Base-by-base conservation (phyloP, 345 rosid genomes). In the Gossypium stocksii region DNA sequence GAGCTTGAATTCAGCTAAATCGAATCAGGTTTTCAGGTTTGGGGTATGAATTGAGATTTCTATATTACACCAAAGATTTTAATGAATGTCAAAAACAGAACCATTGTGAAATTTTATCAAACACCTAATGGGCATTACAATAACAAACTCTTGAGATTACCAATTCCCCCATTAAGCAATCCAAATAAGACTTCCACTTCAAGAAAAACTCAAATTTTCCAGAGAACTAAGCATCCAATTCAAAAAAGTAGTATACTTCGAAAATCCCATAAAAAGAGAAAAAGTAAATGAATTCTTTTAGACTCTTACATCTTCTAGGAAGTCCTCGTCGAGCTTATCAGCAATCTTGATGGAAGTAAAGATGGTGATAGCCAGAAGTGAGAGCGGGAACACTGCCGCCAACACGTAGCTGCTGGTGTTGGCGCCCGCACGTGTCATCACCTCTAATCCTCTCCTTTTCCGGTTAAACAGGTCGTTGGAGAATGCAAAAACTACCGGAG, bases 261-360 rank as follows among this genome's bases (percentile, higher is more conserved):
- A 62, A 79, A 44, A 7, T 9, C 70, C 27, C 51, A 43, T 65
- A 20, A 20, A 65, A 66, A 12, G 4, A 38, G 43, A 2, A 29
- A 46, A n/a, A 34, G 5, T 34, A 34, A 34, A 34, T 34, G 0
- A 43, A 63, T 7, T 4, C 23, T 3, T 67, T 14, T 8, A 48
- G 43, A 48, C 9, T 7, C 43, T 67, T 80, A 92, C 98, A 87
- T 92, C 93, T 70, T 94, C 94, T 1, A 92, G 87, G 74, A 80
- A 94, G 43, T 90, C 84, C 38, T 72, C 41, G 68, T 92, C 97
- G 62, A 92, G 97, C 82, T 81, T 82, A 77, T 92, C 97, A 64
- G 93, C 86, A 53, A 94, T 80, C 80, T 73, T 86, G 12, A 82
- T 72, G 14, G 97, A 88, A 79, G 92, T 80, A 63, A 90, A 83